Base-by-base conservation (phyloP, 1,139 yeast genomes). In the Wickerhamomyces sp. region DNA sequence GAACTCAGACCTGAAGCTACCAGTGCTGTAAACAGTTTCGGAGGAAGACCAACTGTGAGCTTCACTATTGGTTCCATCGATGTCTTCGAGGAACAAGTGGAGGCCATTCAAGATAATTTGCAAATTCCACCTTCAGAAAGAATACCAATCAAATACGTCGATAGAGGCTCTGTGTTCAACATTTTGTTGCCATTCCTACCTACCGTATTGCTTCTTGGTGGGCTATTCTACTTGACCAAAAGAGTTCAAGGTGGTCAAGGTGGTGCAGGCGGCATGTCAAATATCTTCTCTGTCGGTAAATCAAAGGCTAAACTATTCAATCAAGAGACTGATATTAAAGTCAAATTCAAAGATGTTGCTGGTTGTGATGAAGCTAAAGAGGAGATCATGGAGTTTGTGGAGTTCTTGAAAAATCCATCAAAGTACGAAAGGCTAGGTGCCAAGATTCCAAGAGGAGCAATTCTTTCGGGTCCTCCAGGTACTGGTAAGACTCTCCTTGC, bases 391-490 rank as follows among this genome's bases (percentile, higher is more conserved):
- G 98, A 91, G 59, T 91, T 91, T 68, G 98, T 91, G 36, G 81
- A 83, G 54, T 91, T 91, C 57, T 72, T 91, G 59, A 85, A 88
- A 58, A 75, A 88, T 47, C 98, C 98, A 11, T 70, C 71, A 33
- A 88, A 87, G 57, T 91, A 88, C 58, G 96, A 89, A 57, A 78
- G 76, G 44, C 67, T 91, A 35, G 98, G 98, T 28, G 98, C 97
- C 14, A 87, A 89, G 61, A 93, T 91, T 46, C 98, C 98, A 33
- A 78, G 97, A 57, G 98, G 98, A 52, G 98, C 98, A 11, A 87
- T 91, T 46, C 67, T 93, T 41, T 85, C 95, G 12, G 98, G 98
- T 40, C 96, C 97, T n/a, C 98, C 98, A 33, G 98, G 98, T 70
- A 91, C 98, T 7, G 98, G 98, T 79, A 91, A 91, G 61, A 91